Evolutionary conservation across 148 eudicot genomes (phyloP), one percentile per base, ranked within the genome.

Genomic region (Arbutus unedo): DNA sequence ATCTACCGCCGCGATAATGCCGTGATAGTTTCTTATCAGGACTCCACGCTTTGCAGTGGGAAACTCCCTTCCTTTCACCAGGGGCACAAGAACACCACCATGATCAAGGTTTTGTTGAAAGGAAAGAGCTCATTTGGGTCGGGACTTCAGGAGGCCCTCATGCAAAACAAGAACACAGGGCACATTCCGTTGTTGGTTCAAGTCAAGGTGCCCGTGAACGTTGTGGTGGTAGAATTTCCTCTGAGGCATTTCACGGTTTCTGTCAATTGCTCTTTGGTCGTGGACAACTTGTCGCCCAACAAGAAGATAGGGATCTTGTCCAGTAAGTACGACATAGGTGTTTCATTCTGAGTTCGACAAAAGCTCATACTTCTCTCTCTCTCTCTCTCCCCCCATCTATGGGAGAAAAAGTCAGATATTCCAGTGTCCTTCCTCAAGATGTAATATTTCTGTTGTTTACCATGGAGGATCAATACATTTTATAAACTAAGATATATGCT

Each of bases 41-140:
- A 81, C 13, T 56, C 83, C 0, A 71, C 18, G 0, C 77, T 93
- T 8, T 89, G 95, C 66, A 66, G 81, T 0, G 97, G 97, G 9
- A 87, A 79, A 16, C 15, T 92, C 6, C 94, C 93, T 1, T 16
- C 21, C 6, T 93, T 93, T 19, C 72, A 55, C 0, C 97, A 93
- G 77, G 90, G 89, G 3, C 85, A 81, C 1, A 23, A 75, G 5
- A 92, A 91, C 77, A 83, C 83, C 19, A 90, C 92, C 6, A 21
- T 80, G 38, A 84, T 93, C n/a, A 48, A 87, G 9, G 44, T 93
- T 15, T 49, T 78, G 0, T 21, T 93, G 67, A 74, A 74, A 1
- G 95, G 95, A 47, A 88, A 82, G 64, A 77, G 83, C 25, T 18
- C 38, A 19, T 83, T 93, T 7, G 93, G 90, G 48, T 77, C 88